These are phyloP conservation scores for Rutstroemia sp. DNA, from an alignment of 2,329 filamentous ascomycete species.

Conservation along the genomic window DNA sequence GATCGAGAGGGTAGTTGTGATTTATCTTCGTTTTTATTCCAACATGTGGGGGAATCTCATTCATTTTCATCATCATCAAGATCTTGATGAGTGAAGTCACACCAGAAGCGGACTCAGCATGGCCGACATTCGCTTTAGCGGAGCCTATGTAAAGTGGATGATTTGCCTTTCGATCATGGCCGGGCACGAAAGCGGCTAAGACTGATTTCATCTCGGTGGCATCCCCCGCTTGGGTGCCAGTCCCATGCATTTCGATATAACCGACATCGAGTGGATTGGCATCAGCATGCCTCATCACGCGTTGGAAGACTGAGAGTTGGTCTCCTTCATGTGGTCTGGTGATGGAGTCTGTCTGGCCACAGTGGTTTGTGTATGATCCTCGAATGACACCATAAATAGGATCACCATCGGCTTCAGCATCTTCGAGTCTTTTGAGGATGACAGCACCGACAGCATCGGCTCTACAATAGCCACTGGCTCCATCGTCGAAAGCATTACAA, in stretches of 20 bases:
- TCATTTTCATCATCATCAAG: constrained; percentile 17
- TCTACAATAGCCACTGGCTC: constrained; percentile 57
- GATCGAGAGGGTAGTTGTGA: constrained; percentile 24
- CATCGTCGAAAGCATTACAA: constrained; percentile 44
- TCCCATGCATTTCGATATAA: constrained; percentile 9
- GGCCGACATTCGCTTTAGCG: constrained; percentile 23
- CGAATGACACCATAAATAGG: background rate
- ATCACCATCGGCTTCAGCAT: background rate
- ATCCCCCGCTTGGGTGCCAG: constrained; percentile 18
- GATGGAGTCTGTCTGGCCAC: background rate
- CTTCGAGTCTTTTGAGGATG: background rate
- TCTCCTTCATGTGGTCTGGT: background rate
- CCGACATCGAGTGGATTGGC: background rate
- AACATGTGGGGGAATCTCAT: constrained; percentile 12
- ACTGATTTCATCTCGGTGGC: constrained; percentile 14
- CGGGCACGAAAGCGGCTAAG: constrained; percentile 5
- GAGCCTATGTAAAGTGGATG: constrained; percentile 14
- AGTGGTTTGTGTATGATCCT: background rate
- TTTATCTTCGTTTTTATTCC: constrained; percentile 19
- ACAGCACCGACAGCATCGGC: constrained; percentile 47
- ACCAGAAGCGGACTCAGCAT: constrained; percentile 24
- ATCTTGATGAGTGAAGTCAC: constrained; percentile 22
- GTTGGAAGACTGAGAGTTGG: background rate
- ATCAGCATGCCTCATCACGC: background rate
- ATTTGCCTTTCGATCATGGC: constrained; percentile 8